Evolutionary conservation across 2,329 filamentous ascomycete genomes (phyloP).

Genomic region (Fusarium nisikadoi): DNA sequence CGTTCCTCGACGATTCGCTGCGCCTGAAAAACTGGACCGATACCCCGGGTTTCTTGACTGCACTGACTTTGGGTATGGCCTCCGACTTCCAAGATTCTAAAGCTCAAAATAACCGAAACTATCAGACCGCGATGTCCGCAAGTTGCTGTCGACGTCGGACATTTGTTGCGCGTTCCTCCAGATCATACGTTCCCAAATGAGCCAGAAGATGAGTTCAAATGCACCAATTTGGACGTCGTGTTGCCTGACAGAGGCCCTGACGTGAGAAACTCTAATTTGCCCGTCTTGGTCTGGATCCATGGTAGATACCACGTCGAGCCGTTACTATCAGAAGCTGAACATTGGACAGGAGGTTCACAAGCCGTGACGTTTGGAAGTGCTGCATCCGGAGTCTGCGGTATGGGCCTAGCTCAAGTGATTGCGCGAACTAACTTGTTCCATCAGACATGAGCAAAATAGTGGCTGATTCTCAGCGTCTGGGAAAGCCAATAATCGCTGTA

Average conservation of each 20-base stretch:
- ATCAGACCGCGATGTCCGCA: constrained; percentile 56
- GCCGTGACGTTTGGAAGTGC: constrained; percentile 56
- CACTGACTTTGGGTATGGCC: neutral
- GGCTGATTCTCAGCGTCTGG: constrained; percentile 47
- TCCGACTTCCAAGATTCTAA: fast-evolving
- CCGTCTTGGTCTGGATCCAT: constrained; percentile 59
- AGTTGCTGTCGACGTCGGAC: constrained; percentile 52
- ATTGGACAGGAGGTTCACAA: constrained; percentile 52
- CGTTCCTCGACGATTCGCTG: constrained; percentile 1
- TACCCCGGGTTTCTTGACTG: neutral
- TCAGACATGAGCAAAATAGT: constrained; percentile 45
- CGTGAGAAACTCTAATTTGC: constrained; percentile 29
- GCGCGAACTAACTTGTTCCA: fast-evolving
- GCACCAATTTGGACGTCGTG: constrained; percentile 56
- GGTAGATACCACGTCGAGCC: constrained; percentile 34
- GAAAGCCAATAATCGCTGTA: constrained; percentile 34
- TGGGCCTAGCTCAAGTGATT: neutral
- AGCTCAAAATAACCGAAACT: fast-evolving
- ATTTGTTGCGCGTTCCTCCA: constrained; percentile 56
- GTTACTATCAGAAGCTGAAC: fast-evolving
- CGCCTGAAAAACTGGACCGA: neutral
- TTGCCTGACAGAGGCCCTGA: constrained; percentile 29
- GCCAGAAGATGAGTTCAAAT: constrained; percentile 55
- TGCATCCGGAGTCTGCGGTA: constrained; percentile 55
- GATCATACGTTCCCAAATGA: constrained; percentile 37